phyloP scores from a whole-genome alignment of 225 moss, liverwort and hornwort genomes.

The Physcomitrium patens region DNA sequence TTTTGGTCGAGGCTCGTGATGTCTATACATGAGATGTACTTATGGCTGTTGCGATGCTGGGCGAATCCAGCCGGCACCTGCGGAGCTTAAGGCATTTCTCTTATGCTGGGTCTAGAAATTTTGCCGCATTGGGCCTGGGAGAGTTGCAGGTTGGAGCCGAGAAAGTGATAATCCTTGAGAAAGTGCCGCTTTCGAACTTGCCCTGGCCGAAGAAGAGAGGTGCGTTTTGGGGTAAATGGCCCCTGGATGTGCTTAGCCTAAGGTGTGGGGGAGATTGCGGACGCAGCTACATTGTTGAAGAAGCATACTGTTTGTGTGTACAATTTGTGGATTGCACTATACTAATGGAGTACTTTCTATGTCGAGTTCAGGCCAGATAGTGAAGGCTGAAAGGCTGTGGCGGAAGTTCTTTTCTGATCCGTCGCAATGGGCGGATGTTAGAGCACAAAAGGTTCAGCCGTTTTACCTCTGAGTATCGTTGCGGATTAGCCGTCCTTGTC shows the following conservation, averaged over 20 bases:
- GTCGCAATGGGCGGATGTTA: conserved; percentile 38
- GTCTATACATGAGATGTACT: conserved; percentile 20
- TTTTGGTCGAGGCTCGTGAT: background rate
- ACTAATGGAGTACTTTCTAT: background rate
- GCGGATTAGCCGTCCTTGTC: background rate
- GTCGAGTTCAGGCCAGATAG: conserved; percentile 24
- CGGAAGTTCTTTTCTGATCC: conserved; percentile 25
- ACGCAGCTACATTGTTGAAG: background rate
- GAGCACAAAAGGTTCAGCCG: conserved; percentile 30
- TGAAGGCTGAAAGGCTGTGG: conserved; percentile 24
- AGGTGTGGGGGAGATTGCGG: background rate
- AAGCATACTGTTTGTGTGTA: background rate
- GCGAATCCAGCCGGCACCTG: conserved; percentile 27
- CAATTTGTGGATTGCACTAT: background rate
- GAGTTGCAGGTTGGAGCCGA: conserved; percentile 16
- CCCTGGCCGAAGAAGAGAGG: conserved; percentile 12
- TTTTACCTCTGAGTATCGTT: background rate
- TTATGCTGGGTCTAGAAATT: background rate
- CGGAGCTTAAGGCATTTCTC: conserved; percentile 3
- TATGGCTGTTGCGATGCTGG: conserved; percentile 18
- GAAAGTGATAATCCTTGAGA: background rate
- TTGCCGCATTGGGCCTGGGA: conserved; percentile 19
- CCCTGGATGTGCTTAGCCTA: background rate
- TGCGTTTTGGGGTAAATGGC: background rate
- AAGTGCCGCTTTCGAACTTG: background rate